A percentile compares a stretch with the other conserved stretches of the same genome.
Evolutionary conservation across 1,284 basidiomycete genomes (phyloP).

Genomic region (Calocybe gambosa): DNA sequence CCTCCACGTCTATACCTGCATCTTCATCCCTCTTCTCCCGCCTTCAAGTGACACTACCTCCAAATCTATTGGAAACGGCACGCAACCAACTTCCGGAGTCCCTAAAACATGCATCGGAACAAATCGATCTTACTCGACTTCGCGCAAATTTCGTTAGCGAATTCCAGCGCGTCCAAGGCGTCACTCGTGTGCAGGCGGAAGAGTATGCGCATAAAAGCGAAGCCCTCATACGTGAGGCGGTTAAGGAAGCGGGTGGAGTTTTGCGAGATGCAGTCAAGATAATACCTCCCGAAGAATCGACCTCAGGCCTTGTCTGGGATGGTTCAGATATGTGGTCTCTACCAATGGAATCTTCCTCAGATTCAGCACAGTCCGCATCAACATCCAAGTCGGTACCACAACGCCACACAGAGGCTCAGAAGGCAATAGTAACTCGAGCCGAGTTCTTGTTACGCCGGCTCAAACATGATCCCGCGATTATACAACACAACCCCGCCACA

Average conservation of each 20-base stretch:
- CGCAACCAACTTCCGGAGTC: constrained; percentile 64
- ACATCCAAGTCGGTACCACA: constrained; percentile 7
- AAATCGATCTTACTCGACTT: constrained; percentile 63
- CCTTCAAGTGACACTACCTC: constrained; percentile 65
- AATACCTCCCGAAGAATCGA: constrained; percentile 67
- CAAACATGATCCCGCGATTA: constrained; percentile 68
- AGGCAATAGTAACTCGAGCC: constrained; percentile 65
- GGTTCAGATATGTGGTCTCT: constrained; percentile 79
- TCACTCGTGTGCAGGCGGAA: constrained; percentile 72
- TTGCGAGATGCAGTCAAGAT: constrained; percentile 84
- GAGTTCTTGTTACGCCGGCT: constrained; percentile 74
- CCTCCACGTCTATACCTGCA: constrained; percentile 18
- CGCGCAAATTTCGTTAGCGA: constrained; percentile 62
- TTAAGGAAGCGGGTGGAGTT: constrained; percentile 71
- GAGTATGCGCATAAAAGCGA: constrained; percentile 81
- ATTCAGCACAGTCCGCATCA: constrained; percentile 12
- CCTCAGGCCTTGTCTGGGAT: constrained; percentile 62
- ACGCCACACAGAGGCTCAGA: constrained; percentile 32
- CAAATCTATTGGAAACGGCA: constrained; percentile 63
- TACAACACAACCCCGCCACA: constrained; percentile 70
- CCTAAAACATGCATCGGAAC: constrained; percentile 53
- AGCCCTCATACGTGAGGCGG: constrained; percentile 58
- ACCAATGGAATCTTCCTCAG: constrained; percentile 32
- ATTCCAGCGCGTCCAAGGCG: constrained; percentile 66
- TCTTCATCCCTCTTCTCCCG: constrained; percentile 58